A percentile compares a stretch with the other conserved stretches of the same genome.
phyloP scores from a whole-genome alignment of 257 asterid genomes.

The Echites panduratus region DNA sequence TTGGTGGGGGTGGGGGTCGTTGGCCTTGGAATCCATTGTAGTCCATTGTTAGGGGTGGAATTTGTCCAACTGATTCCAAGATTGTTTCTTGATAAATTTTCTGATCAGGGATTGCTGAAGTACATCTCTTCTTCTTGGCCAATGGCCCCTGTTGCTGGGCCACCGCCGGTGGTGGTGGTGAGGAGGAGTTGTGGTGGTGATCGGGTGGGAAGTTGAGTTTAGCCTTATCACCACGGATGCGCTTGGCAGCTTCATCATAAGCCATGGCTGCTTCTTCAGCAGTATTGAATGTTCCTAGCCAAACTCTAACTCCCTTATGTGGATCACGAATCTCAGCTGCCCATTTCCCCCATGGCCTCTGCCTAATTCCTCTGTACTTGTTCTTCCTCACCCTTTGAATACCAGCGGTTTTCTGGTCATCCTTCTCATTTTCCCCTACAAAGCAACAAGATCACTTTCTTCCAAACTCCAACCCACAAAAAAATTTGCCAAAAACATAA shows the following conservation, averaged over 20 bases:
- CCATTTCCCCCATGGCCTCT: conserved; percentile 95
- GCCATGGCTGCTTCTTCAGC: conserved; percentile 79
- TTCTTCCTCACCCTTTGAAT: conserved; percentile 44
- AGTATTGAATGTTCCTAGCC: conserved; percentile 78
- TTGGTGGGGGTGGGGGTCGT: conserved; percentile 22
- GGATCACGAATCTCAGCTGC: conserved; percentile 96
- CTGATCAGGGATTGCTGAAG: conserved; percentile 16
- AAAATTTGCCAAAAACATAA: neutral
- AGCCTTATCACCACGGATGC: conserved; percentile 76
- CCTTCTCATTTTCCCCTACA: conserved; percentile 24
- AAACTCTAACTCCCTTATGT: conserved; percentile 50
- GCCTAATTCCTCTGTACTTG: conserved; percentile 74
- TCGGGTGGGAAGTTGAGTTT: conserved; percentile 65
- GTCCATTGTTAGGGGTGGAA: conserved; percentile 7
- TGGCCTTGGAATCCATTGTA: conserved; percentile 10
- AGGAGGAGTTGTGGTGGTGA: conserved; percentile 17
- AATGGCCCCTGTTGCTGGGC: conserved; percentile 16
- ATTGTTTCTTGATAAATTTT: conserved; percentile 15
- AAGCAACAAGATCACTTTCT: neutral
- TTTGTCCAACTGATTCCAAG: conserved; percentile 1
- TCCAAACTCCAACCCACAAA: neutral
- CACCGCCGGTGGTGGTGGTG: conserved; percentile 14
- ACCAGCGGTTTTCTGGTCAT: conserved; percentile 21
- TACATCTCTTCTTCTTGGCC: conserved; percentile 38
- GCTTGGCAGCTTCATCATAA: conserved; percentile 67